Conservation (phyloP, 495 filamentous ascomycete species). For the Chaetomium cochliodes region DNA sequence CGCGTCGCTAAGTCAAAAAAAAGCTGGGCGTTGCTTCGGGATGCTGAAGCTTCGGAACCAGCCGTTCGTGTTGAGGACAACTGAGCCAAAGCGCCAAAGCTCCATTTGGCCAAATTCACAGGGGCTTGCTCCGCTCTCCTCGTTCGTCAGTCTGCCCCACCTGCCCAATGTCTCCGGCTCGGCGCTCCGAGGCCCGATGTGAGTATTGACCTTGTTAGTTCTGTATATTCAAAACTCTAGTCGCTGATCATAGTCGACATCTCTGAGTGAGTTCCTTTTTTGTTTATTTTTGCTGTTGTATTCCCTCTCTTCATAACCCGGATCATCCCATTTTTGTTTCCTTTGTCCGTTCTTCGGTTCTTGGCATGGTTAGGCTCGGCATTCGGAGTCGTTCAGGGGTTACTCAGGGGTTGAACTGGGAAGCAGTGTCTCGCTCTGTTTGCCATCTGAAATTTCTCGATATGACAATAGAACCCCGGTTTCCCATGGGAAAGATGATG, state of each 20-base stretch:
- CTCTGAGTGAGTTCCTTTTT: too few relatives aligned
- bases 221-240: too few relatives aligned
- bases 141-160: conserved; percentile 24
- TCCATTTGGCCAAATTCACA: conserved; percentile 24
- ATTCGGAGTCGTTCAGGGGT: neutral
- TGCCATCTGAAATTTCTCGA: neutral
- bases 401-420: neutral
- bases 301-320: neutral
- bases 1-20: neutral
- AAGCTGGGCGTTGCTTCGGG: neutral
- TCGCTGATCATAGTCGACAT: too few relatives aligned
- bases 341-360: neutral
- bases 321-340: neutral
- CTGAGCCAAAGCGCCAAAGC: conserved; percentile 30
- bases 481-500: too few relatives aligned
- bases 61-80: conserved; percentile 25
- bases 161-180: conserved; percentile 22
- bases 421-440: neutral
- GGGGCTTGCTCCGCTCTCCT: conserved; percentile 18
- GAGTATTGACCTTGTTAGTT: too few relatives aligned
- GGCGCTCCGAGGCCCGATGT: too few relatives aligned
- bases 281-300: too few relatives aligned
- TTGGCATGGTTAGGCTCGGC: too few relatives aligned
- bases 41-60: neutral
- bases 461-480: too few relatives aligned